Percentiles rank a stretch among this genome's conserved stretches.
Evolutionary conservation across 1,139 yeast species (phyloP).

Genomic region (Lodderomyces parapsilosis): DNA sequence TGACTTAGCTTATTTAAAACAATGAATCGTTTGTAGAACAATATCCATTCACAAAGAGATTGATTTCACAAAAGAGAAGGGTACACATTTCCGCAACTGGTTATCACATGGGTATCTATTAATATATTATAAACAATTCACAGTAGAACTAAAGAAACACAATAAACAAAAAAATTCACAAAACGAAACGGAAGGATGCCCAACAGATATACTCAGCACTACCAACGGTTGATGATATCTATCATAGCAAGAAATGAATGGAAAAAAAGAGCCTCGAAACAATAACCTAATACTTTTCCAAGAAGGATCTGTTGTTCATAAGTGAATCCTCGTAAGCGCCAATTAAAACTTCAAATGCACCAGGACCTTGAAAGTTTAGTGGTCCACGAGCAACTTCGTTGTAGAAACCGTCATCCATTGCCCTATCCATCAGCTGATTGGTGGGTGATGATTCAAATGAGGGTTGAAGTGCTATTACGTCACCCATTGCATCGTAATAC

Average conservation of each 20-base stretch:
- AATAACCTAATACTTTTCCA: background rate
- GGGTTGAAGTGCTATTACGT: background rate
- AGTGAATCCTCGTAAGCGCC: slow-evolving; percentile 1
- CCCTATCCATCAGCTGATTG: background rate
- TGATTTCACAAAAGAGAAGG: background rate
- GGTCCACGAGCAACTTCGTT: background rate
- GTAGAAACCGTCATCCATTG: background rate
- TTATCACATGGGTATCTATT: background rate
- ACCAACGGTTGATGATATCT: background rate
- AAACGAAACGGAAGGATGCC: background rate
- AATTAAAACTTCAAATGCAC: slow-evolving; percentile 1
- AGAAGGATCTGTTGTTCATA: background rate
- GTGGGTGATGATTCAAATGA: background rate
- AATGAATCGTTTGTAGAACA: background rate
- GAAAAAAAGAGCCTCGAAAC: too few relatives aligned
- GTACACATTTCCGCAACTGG: background rate
- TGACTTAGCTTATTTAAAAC: background rate
- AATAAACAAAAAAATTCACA: too few relatives aligned
- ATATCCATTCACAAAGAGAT: background rate
- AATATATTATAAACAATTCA: background rate
- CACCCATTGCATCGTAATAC: background rate
- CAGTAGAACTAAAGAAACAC: background rate
- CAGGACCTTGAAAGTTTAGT: background rate
- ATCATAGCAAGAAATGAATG: too few relatives aligned
- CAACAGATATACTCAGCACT: background rate